Conservation (phyloP, 2,329 filamentous ascomycete genomes). For the Exophiala viscosa region DNA sequence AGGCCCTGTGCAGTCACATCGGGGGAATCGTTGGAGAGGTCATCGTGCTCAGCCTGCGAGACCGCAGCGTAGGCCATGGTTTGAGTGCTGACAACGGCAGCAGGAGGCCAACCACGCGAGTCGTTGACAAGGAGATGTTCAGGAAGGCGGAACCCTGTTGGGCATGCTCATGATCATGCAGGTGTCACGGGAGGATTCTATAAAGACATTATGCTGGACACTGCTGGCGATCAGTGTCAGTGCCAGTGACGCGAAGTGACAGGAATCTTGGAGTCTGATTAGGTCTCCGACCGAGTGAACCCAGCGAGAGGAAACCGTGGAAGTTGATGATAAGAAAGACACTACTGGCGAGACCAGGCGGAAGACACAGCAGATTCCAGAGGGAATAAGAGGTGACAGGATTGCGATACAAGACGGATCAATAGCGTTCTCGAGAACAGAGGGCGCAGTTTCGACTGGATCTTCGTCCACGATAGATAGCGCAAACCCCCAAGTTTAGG, state of each 20-base stretch:
- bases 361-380: too few species aligned
- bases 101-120: slow-evolving; percentile 1
- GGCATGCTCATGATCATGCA: slow-evolving; percentile 2
- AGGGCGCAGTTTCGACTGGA: too few species aligned
- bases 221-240: not conserved
- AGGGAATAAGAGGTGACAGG: too few species aligned
- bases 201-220: too few species aligned
- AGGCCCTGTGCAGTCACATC: slow-evolving; percentile 7
- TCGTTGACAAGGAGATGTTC: too few species aligned
- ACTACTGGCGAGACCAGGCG: too few species aligned
- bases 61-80: slow-evolving; percentile 23
- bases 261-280: not conserved
- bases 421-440: too few species aligned
- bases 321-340: too few species aligned
- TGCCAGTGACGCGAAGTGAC: not conserved
- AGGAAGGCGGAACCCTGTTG: not conserved
- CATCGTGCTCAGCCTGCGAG: slow-evolving; percentile 21
- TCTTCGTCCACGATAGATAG: too few species aligned
- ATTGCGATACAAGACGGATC: too few species aligned
- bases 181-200: not conserved
- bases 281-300: not conserved
- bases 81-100: not conserved
- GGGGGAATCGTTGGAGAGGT: slow-evolving; percentile 5
- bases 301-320: too few species aligned
- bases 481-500: too few species aligned